These are phyloP conservation scores for Daedaleopsis sinensis DNA, from an alignment of 768 basidiomycete species.

Conservation along the genomic window DNA sequence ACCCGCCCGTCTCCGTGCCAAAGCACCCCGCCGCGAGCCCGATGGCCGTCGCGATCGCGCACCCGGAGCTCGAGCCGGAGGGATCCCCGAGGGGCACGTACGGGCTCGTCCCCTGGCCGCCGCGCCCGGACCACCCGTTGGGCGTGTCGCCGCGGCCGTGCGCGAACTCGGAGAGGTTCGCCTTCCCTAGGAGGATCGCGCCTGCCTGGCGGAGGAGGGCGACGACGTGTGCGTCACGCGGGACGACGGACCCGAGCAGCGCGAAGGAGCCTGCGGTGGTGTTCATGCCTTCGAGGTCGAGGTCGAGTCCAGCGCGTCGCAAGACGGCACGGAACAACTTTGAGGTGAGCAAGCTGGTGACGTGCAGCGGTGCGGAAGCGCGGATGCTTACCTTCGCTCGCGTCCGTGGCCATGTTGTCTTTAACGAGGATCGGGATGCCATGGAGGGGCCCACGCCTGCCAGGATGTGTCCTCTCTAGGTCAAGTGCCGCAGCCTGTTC, in stretches of 20 bases:
- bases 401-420: slow-evolving; percentile 40
- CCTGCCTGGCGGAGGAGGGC: slow-evolving; percentile 35
- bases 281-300: slow-evolving; percentile 31
- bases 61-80: slow-evolving; percentile 49
- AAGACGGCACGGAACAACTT: too few species aligned
- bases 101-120: slow-evolving; percentile 45
- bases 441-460: slow-evolving; percentile 32
- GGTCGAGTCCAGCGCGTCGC: too few species aligned
- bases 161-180: slow-evolving; percentile 47
- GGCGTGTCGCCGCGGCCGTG: slow-evolving; percentile 41
- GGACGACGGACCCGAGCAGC: slow-evolving; percentile 35
- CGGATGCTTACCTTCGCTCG: slow-evolving; percentile 32
- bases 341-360: too few species aligned
- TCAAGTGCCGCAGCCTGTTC: slow-evolving; percentile 46
- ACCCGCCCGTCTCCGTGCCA: slow-evolving; percentile 48
- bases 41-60: slow-evolving; percentile 45
- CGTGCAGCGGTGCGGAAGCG: too few species aligned
- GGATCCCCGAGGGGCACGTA: slow-evolving; percentile 46
- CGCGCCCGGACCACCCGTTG: slow-evolving; percentile 48
- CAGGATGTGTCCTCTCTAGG: slow-evolving; percentile 19
- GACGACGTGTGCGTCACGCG: slow-evolving; percentile 35
- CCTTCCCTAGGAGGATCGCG: slow-evolving; percentile 45
- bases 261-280: slow-evolving; percentile 38
- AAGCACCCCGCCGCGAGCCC: slow-evolving; percentile 44
- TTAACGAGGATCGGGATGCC: slow-evolving; percentile 42